A percentile compares a stretch with the other conserved stretches of the same genome.
Conservation (phyloP, 116 monocot species). For the Posidonia oceanica region DNA sequence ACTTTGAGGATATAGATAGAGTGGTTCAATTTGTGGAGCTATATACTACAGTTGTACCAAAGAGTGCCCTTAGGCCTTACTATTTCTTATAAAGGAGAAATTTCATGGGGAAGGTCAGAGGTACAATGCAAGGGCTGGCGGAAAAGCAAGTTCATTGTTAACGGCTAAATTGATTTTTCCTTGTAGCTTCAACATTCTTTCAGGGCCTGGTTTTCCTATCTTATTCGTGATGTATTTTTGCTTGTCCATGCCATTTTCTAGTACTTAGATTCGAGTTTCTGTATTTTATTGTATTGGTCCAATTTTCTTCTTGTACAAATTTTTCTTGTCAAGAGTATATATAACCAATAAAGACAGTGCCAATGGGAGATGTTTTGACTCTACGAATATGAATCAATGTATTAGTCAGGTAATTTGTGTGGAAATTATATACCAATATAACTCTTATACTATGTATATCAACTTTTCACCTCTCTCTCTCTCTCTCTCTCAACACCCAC, state of each 20-base stretch:
- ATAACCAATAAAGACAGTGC: neutral
- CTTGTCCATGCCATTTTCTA: neutral
- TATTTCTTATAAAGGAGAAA: neutral
- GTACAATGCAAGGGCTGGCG: conserved; percentile 21
- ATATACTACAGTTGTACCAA: neutral
- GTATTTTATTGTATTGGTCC: neutral
- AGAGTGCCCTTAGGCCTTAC: neutral
- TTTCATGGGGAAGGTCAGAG: neutral
- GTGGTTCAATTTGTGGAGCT: neutral
- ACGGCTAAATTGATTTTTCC: neutral
- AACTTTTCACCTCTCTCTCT: no score
- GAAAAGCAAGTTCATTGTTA: conserved; percentile 5
- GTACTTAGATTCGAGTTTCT: neutral
- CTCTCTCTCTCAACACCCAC: no score
- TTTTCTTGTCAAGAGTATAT: neutral
- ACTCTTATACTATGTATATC: no score
- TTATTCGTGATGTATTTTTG: neutral
- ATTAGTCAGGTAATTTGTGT: no score
- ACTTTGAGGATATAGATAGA: conserved; percentile 28
- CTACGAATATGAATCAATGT: neutral
- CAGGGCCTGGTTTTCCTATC: neutral
- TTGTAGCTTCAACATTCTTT: conserved; percentile 7
- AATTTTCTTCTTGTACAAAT: neutral
- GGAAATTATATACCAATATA: no score
- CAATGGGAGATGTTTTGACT: neutral